Base-by-base conservation (phyloP, 2,329 filamentous ascomycete genomes). In the Neonectria magnoliae region DNA sequence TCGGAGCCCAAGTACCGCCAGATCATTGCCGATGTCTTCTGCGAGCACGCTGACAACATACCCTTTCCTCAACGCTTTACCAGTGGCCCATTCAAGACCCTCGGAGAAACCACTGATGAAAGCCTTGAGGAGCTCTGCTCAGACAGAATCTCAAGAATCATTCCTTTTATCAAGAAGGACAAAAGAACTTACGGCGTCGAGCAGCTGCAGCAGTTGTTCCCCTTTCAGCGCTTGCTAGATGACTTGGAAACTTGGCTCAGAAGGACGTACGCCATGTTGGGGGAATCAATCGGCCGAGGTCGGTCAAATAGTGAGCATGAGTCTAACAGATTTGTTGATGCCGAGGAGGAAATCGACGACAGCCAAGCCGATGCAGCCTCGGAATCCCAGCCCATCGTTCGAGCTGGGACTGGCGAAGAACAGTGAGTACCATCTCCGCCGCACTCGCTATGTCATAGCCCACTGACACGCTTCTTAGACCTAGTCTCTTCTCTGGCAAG, bases 1-100 rank as follows among this genome's bases (percentile, higher is more conserved):
- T 31, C 33, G 3, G 61, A 72, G 5, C 61, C 33, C 4, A 60
- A 72, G 36, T 61, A 68, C 16, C 64, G 59, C 5, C 58, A 68
- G 2, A 56, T 71, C 11, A 71, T 79, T 27, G 75, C 74, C 18
- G 62, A 67, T 4, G 68, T 75, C 7, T 80, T 82, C 44, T 80
- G 77, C 60, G 57, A 72, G 50, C 57, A 64, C 13, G 5, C 27
- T 5, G 61, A 69, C 6, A 14, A 16, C 25, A 20, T 25, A 4
- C 33, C 27, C 29, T 67, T 62, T 41, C 18, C 52, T 3, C 22
- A 41, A 2, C 66, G 73, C 9, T 67, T 75, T 14, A 25, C 51
- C 10, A 20, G 71, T 11, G 71, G 76, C 1, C 73, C 72, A 13
- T 77, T 75, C 64, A 71, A 65, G 56, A 64, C 68, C 31, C 60